Conservation (phyloP, 306 rosid genomes). For the Glycyrrhiza uralensis region DNA sequence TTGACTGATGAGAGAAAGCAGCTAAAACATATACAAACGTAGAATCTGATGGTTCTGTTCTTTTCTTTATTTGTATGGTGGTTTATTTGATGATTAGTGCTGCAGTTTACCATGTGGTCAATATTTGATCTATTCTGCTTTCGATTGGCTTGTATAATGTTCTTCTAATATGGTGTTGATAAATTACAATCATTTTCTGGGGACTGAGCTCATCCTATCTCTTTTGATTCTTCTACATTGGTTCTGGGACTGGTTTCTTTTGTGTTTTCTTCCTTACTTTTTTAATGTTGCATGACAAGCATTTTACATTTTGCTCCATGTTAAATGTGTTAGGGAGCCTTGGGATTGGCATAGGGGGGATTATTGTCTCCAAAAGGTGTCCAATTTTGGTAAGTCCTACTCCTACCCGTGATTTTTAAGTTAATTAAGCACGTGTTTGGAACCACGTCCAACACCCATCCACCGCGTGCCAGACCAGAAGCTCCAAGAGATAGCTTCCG, state of each 20-base stretch:
- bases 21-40: background rate
- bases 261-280: background rate
- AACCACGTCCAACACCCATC: too few relatives aligned
- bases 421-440: too few relatives aligned
- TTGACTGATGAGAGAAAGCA: background rate
- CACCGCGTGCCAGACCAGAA: too few relatives aligned
- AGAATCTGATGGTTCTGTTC: constrained; percentile 8
- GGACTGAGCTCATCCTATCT: background rate
- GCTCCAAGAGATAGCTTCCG: too few relatives aligned
- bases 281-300: background rate
- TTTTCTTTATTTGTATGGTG: background rate
- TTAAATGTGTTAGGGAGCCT: constrained; percentile 38
- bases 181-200: background rate
- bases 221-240: constrained; percentile 9
- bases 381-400: constrained; percentile 42
- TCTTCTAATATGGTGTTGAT: background rate
- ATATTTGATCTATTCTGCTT: background rate
- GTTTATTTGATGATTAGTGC: background rate
- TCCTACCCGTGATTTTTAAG: background rate
- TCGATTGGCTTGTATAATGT: background rate
- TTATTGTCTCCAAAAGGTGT: constrained; percentile 39
- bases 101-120: background rate
- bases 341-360: constrained; percentile 63
- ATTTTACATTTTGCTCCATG: constrained; percentile 7
- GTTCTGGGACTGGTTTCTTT: background rate